Evolutionary conservation across 208 protist genomes (phyloP).

Genomic region (Angomonas deanei): DNA sequence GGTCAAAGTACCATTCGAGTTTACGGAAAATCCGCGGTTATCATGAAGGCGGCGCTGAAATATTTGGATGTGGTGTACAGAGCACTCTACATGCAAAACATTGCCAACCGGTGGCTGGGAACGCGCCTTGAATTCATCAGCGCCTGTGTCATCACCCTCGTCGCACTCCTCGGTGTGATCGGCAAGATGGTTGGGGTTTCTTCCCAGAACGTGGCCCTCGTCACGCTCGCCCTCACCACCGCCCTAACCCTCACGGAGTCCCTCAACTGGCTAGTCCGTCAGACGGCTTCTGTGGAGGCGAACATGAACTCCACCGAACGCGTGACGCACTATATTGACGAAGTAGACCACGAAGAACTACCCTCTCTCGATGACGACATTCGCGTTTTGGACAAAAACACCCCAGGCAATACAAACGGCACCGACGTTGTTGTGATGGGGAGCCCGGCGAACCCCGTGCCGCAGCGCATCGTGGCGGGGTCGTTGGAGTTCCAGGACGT

Average conservation of each 20-base stretch:
- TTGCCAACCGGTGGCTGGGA: slow-evolving; percentile 84
- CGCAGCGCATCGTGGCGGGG: not conserved
- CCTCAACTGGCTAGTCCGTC: slow-evolving; percentile 55
- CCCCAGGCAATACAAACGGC: not conserved
- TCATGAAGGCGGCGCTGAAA: slow-evolving; percentile 26
- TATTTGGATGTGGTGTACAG: slow-evolving; percentile 53
- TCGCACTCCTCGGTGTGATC: slow-evolving; percentile 44
- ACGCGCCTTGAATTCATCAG: slow-evolving; percentile 88
- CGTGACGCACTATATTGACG: slow-evolving; percentile 62
- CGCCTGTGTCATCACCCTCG: slow-evolving; percentile 48
- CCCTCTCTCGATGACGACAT: slow-evolving; percentile 13
- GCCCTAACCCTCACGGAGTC: slow-evolving; percentile 46
- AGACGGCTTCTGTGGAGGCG: slow-evolving; percentile 51
- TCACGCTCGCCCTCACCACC: slow-evolving; percentile 64
- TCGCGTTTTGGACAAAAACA: not conserved
- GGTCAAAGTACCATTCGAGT: slow-evolving; percentile 84
- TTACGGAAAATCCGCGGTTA: slow-evolving; percentile 32
- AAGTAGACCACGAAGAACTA: slow-evolving; percentile 60
- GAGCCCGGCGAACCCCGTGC: not conserved
- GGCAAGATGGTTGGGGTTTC: slow-evolving; percentile 19
- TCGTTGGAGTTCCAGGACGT: slow-evolving; percentile 60
- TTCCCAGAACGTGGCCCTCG: slow-evolving; percentile 27
- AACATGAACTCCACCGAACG: slow-evolving; percentile 86
- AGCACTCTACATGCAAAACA: slow-evolving; percentile 38
- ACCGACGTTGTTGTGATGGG: not conserved